phyloP scores from a whole-genome alignment of 805 yeast species.

The Saccharomycopsis guyanensis region DNA sequence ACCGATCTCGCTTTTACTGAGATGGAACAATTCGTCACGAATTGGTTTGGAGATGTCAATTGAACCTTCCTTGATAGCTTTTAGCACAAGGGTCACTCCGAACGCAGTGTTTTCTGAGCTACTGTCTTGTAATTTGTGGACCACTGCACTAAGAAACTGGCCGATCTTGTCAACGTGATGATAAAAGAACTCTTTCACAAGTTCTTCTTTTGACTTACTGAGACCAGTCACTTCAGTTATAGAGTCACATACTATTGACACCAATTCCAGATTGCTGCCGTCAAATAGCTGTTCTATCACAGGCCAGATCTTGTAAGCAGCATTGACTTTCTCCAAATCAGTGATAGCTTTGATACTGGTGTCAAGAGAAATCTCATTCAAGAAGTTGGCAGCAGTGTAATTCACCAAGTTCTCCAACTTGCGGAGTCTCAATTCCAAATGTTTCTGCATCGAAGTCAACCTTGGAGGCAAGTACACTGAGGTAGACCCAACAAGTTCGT shows the following conservation, averaged over 20 bases:
- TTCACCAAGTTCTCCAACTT: conserved; percentile 38
- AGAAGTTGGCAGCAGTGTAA: conserved; percentile 41
- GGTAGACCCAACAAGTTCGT: conserved; percentile 49
- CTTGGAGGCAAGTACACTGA: conserved; percentile 51
- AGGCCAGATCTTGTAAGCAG: conserved; percentile 39
- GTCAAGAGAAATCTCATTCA: conserved; percentile 28
- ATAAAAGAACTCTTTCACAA: conserved; percentile 16
- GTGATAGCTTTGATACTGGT: conserved; percentile 35
- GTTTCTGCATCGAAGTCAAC: conserved; percentile 42
- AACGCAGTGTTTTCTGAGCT: neutral
- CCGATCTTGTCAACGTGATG: conserved; percentile 9
- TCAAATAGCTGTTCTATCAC: neutral
- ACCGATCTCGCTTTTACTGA: conserved; percentile 7
- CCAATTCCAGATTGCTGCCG: conserved; percentile 5
- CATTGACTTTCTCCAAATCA: conserved; percentile 37
- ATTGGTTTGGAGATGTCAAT: conserved; percentile 13
- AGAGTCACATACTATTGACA: conserved; percentile 2
- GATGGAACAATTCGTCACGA: conserved; percentile 5
- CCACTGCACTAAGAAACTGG: conserved; percentile 4
- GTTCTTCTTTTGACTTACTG: neutral
- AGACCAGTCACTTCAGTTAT: neutral
- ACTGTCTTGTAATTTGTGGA: conserved; percentile 1
- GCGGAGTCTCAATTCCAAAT: conserved; percentile 41
- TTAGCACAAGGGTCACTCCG: conserved; percentile 10
- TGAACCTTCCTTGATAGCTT: conserved; percentile 17